These are phyloP conservation scores for Mycena citricolor DNA, from an alignment of 1,284 basidiomycete species.

Conservation along the genomic window DNA sequence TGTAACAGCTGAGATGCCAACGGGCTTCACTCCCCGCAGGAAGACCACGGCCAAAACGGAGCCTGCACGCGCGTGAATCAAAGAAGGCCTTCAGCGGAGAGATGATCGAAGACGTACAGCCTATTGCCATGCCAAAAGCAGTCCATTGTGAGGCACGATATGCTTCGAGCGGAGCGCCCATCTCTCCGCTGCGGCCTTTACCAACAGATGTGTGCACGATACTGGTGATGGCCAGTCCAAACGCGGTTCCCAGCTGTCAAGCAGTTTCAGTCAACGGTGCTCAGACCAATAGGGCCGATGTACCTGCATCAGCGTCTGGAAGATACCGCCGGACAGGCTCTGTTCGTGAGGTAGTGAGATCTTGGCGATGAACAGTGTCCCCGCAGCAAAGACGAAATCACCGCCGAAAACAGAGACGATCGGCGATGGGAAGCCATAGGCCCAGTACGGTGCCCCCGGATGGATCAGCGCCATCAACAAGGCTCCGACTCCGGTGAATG, in stretches of 20 bases:
- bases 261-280: not conserved
- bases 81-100: no score
- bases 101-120: slow-evolving; percentile 13
- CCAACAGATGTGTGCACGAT: slow-evolving; percentile 16
- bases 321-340: slow-evolving; percentile 60
- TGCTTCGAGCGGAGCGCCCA: slow-evolving; percentile 44
- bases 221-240: slow-evolving; percentile 16
- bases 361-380: slow-evolving; percentile 62
- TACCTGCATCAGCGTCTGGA: slow-evolving; percentile 60
- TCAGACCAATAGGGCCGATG: not conserved
- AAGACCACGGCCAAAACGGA: slow-evolving; percentile 49
- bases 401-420: slow-evolving; percentile 64
- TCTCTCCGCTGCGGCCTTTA: no score
- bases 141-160: slow-evolving; percentile 69
- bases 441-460: slow-evolving; percentile 56
- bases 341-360: slow-evolving; percentile 61
- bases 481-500: slow-evolving; percentile 51
- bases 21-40: slow-evolving; percentile 58
- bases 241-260: slow-evolving; percentile 11
- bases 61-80: no score
- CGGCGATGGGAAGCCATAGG: slow-evolving; percentile 66
- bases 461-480: slow-evolving; percentile 62
- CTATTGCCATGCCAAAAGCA: slow-evolving; percentile 38
- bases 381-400: slow-evolving; percentile 67
- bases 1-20: no score